phyloP scores from a whole-genome alignment of 306 rosid species.

The Macrotyloma uniflorum region DNA sequence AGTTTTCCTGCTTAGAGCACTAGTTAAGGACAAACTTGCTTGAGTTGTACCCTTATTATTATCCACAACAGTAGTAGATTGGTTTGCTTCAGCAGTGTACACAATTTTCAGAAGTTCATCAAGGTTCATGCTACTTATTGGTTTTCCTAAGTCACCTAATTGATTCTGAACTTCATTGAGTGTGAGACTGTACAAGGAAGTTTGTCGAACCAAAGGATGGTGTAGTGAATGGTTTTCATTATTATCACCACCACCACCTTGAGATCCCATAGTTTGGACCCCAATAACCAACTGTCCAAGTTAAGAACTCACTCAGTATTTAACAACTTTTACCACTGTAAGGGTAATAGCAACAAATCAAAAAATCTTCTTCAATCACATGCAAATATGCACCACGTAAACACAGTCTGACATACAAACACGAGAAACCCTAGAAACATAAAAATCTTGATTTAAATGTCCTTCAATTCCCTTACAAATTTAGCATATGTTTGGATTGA shows the following conservation, averaged over 20 bases:
- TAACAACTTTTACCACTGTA: neutral
- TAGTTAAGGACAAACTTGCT: conserved; percentile 70
- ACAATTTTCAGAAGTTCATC: conserved; percentile 94
- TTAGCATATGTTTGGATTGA: neutral
- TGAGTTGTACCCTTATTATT: conserved; percentile 55
- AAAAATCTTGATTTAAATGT: no score
- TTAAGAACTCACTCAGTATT: conserved; percentile 38
- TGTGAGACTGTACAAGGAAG: conserved; percentile 86
- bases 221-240: conserved; percentile 70
- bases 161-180: conserved; percentile 95
- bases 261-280: conserved; percentile 86
- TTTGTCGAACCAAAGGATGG: conserved; percentile 69
- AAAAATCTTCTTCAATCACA: conserved; percentile 40
- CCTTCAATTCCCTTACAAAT: neutral
- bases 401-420: conserved; percentile 25
- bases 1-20: conserved; percentile 82
- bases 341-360: neutral
- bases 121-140: conserved; percentile 93
- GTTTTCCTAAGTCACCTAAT: conserved; percentile 90
- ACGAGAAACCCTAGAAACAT: neutral
- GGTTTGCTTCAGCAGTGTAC: conserved; percentile 84
- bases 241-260: conserved; percentile 74
- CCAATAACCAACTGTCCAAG: conserved; percentile 57
- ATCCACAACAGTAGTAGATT: conserved; percentile 48
- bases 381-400: conserved; percentile 13